Conservation (phyloP, 352 stramenopile species). For the Globisporangium orthogonon region DNA sequence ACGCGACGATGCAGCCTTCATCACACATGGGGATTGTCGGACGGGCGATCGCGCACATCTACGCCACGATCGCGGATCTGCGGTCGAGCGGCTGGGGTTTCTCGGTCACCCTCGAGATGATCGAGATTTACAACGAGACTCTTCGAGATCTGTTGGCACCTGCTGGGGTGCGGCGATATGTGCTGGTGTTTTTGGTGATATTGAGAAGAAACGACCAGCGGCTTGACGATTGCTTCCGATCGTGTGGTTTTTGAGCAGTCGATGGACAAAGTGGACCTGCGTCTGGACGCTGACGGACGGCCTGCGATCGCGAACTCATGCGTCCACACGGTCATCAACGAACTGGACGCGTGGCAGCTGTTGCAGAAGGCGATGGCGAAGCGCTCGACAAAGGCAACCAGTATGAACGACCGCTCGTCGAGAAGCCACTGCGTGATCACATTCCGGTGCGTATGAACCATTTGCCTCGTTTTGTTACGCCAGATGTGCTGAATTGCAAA, state of each 20-base stretch:
- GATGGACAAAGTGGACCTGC: slow-evolving; percentile 63
- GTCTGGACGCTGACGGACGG: slow-evolving; percentile 62
- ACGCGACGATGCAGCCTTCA: slow-evolving; percentile 31
- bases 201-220: no score
- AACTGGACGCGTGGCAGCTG: slow-evolving; percentile 61
- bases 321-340: slow-evolving; percentile 40
- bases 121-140: slow-evolving; percentile 98
- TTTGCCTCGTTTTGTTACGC: background rate
- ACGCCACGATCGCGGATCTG: slow-evolving; percentile 53
- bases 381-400: slow-evolving; percentile 76
- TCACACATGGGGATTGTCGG: slow-evolving; percentile 75
- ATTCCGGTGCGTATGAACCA: slow-evolving; percentile 37
- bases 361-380: slow-evolving; percentile 50
- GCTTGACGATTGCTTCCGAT: background rate
- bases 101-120: slow-evolving; percentile 71
- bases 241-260: slow-evolving; percentile 22
- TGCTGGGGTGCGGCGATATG: slow-evolving; percentile 27
- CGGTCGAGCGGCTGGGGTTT: slow-evolving; percentile 71
- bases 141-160: slow-evolving; percentile 89
- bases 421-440: slow-evolving; percentile 83
- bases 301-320: slow-evolving; percentile 58
- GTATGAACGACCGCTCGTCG: slow-evolving; percentile 83
- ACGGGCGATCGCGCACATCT: slow-evolving; percentile 75
- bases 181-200: background rate
- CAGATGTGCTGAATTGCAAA: background rate